Evolutionary conservation across 1,284 basidiomycete species (phyloP), one percentile per base, ranked within the genome.

Genomic region (Ustilago esculenta): DNA sequence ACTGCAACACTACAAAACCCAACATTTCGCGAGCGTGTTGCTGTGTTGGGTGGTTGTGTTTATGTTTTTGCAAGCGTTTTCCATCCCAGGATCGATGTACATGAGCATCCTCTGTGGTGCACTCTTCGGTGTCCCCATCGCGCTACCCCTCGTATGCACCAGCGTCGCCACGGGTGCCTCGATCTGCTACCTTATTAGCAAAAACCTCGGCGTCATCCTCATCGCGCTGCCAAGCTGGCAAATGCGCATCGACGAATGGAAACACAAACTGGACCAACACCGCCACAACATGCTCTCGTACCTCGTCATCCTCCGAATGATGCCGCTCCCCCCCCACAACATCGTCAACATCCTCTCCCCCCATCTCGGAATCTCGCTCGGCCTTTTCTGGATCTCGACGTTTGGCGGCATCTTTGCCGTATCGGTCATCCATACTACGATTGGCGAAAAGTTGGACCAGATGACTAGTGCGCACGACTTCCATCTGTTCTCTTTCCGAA

Each of bases 81-180:
- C 92, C 2, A 87, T 98, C 5, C 95, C 95, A 0, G 95, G 95
- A 0, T 95, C 92, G 20, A 98, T 98, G 94, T 98, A 98, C 82
- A 88, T 98, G 60, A 93, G 92, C 46, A 97, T 98, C 79, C 88
- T 98, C 8, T 94, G 92, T 12, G 95, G 95, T 27, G 95, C 95
- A 0, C 90, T 98, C 6, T 98, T 94, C 88, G 94, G 95, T 30
- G 90, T 96, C n/a, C 84, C 91, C 1, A 84, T 90, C 7, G 94
- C 94, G 0, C 86, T 98, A 2, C 90, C 92, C 1, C 86, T 98
- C n/a, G 91, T 92, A 6, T 98, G 94, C 77, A 86, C 90, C 1
- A 94, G 92, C 80, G 92, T 98, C 43, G 92, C 94, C 10, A 88
- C 90, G 0, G 95, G 95, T 21, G 93, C 93, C 0, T 87, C 92